phyloP scores from a whole-genome alignment of 768 basidiomycete genomes.

The Hebeloma cylindrosporum region DNA sequence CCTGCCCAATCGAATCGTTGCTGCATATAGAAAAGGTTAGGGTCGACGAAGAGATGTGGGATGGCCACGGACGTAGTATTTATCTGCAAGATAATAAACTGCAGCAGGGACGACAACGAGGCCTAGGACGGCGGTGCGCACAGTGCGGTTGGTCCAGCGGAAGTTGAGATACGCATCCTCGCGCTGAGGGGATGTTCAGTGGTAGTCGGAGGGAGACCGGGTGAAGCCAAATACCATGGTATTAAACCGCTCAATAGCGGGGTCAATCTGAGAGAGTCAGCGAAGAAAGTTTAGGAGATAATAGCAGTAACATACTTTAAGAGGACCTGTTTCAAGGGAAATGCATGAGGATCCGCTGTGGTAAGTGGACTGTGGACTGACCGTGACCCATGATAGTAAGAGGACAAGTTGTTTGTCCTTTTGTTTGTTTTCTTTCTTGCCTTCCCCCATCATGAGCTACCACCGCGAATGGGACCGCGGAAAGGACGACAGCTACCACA shows the following conservation, averaged over 20 bases:
- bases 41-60: constrained; percentile 59
- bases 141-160: constrained; percentile 70
- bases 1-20: constrained; percentile 55
- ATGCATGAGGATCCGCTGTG: constrained; percentile 14
- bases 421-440: constrained; percentile 37
- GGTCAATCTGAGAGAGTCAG: constrained; percentile 42
- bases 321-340: constrained; percentile 45
- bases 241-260: constrained; percentile 60
- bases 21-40: constrained; percentile 29
- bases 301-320: constrained; percentile 45
- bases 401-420: constrained; percentile 34
- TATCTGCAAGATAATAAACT: constrained; percentile 49
- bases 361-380: constrained; percentile 23
- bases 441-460: constrained; percentile 57
- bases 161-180: constrained; percentile 85
- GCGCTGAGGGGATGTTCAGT: constrained; percentile 47
- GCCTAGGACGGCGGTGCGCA: constrained; percentile 61
- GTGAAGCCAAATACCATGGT: constrained; percentile 38
- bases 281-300: background rate
- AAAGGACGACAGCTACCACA: constrained; percentile 48
- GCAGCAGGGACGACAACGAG: constrained; percentile 64
- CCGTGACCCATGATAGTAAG: constrained; percentile 53
- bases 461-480: constrained; percentile 89
- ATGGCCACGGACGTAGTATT: constrained; percentile 37
- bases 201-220: constrained; percentile 6